Percentiles rank a stretch among this genome's conserved stretches.
Conservation (phyloP, 257 asterid genomes). For the Dorcoceras hygrometricum region DNA sequence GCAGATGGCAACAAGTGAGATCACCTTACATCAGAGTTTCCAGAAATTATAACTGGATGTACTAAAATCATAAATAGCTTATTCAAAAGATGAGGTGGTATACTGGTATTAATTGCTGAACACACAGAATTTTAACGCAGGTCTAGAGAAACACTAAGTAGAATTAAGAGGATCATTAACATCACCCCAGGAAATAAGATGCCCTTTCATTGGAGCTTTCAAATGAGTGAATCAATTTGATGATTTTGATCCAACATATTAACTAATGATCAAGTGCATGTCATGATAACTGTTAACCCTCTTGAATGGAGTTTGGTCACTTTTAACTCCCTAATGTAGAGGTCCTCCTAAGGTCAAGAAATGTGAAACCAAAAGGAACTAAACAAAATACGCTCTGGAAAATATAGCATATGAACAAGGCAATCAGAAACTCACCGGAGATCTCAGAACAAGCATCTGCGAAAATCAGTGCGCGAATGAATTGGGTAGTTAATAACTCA, state of each 20-base stretch:
- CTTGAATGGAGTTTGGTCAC: conserved; percentile 12
- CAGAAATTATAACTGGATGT: conserved; percentile 19
- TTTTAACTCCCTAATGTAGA: neutral
- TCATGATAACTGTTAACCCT: neutral
- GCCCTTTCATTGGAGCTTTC: conserved; percentile 16
- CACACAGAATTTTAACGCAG: conserved; percentile 4
- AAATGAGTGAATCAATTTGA: conserved; percentile 20
- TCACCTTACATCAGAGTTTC: conserved; percentile 18
- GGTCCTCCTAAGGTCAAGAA: conserved; percentile 10
- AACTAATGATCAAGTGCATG: neutral
- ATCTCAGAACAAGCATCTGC: conserved; percentile 65
- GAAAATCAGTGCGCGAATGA: conserved; percentile 20
- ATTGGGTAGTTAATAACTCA: conserved; percentile 17
- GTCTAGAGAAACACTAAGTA: neutral
- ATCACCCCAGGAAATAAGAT: conserved; percentile 1
- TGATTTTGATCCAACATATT: conserved; percentile 16
- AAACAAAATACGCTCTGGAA: conserved; percentile 9
- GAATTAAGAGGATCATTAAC: conserved; percentile 3
- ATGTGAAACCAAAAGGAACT: neutral
- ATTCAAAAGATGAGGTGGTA: neutral
- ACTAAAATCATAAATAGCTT: conserved; percentile 15
- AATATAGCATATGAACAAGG: conserved; percentile 23
- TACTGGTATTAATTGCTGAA: conserved; percentile 11
- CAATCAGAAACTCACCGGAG: conserved; percentile 59
- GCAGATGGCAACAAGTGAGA: conserved; percentile 25